Evolutionary conservation across 2,329 filamentous ascomycete species (phyloP).

Genomic region (Xylariaceae sp.): DNA sequence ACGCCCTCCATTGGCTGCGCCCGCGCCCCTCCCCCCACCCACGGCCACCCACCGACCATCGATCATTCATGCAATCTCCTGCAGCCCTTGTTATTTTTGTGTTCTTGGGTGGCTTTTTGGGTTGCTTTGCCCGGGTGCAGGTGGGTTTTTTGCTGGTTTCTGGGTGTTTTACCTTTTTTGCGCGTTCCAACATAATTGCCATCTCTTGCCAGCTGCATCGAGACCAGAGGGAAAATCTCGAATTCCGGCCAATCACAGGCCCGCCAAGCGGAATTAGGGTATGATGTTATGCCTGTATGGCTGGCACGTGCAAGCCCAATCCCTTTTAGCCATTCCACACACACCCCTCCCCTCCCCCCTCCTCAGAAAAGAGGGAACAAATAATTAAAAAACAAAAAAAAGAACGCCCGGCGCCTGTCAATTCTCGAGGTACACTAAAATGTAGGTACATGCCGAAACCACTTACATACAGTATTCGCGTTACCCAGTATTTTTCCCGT

Average conservation of each 20-base stretch:
- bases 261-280: background rate
- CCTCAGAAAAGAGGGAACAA: no score
- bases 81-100: slow-evolving; percentile 14
- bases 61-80: slow-evolving; percentile 14
- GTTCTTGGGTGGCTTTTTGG: no score
- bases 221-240: background rate
- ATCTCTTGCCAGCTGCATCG: background rate
- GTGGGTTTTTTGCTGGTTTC: no score
- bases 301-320: slow-evolving; percentile 2
- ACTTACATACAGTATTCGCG: no score
- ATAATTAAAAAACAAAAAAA: background rate
- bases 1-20: slow-evolving; percentile 3
- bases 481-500: background rate
- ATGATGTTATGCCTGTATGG: background rate
- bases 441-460: background rate
- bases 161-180: background rate
- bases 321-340: background rate
- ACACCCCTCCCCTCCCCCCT: background rate
- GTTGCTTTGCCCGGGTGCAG: no score
- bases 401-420: background rate
- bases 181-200: background rate
- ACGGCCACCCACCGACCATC: background rate
- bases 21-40: background rate
- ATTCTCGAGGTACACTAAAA: background rate
- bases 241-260: background rate